Evolutionary conservation across 352 stramenopile genomes (phyloP).

Genomic region (Phytopythium ostracodes): DNA sequence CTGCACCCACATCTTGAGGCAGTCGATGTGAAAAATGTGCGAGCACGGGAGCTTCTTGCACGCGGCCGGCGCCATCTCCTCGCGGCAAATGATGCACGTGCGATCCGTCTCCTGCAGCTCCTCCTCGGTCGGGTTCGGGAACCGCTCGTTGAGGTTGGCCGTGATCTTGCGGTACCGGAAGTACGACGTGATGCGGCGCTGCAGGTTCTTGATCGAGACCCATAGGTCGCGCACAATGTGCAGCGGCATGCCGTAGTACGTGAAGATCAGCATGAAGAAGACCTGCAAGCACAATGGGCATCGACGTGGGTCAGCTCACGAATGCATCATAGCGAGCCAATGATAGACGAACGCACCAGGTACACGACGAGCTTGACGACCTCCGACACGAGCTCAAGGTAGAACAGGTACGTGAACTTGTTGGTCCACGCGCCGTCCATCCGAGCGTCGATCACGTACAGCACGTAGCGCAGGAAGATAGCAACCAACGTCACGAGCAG

Average conservation of each 20-base stretch:
- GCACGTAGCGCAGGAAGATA: slow-evolving; percentile 84
- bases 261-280: slow-evolving; percentile 98
- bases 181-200: slow-evolving; percentile 79
- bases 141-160: slow-evolving; percentile 94
- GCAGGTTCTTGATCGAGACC: slow-evolving; percentile 87
- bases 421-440: slow-evolving; percentile 88
- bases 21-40: slow-evolving; percentile 97
- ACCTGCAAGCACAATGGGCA: slow-evolving; percentile 31
- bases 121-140: slow-evolving; percentile 92
- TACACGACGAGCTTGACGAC: slow-evolving; percentile 96
- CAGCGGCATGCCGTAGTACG: slow-evolving; percentile 96
- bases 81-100: slow-evolving; percentile 97
- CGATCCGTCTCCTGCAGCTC: slow-evolving; percentile 92
- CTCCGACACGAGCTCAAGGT: slow-evolving; percentile 95
- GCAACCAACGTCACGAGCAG: slow-evolving; percentile 91
- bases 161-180: slow-evolving; percentile 95
- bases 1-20: slow-evolving; percentile 98
- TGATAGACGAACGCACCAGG: slow-evolving; percentile 45
- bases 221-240: slow-evolving; percentile 98
- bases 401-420: slow-evolving; percentile 92
- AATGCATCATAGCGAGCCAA: not conserved
- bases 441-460: slow-evolving; percentile 93
- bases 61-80: slow-evolving; percentile 86
- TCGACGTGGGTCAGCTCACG: slow-evolving; percentile 2
- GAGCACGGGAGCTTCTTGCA: slow-evolving; percentile 97